phyloP scores from a whole-genome alignment of 208 protist genomes.

The Porcisia hertigi region DNA sequence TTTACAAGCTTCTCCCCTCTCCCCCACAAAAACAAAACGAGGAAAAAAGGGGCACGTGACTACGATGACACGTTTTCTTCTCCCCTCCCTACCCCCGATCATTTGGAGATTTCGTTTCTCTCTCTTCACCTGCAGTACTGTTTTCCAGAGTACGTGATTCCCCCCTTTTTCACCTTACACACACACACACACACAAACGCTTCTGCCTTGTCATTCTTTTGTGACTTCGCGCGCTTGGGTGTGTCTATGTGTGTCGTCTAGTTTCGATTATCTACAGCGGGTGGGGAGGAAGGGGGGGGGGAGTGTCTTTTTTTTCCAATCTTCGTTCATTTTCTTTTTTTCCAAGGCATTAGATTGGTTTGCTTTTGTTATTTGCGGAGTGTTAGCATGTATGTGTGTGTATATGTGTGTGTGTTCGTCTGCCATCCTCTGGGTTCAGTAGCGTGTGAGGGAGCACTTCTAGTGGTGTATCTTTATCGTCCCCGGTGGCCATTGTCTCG shows the following conservation, averaged over 20 bases:
- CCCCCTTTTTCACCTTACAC: background rate
- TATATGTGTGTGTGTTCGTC: background rate
- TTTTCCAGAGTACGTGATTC: too few relatives aligned
- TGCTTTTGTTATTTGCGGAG: background rate
- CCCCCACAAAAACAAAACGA: too few relatives aligned
- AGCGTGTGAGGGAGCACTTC: background rate
- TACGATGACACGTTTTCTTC: too few relatives aligned
- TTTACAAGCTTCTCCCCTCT: too few relatives aligned
- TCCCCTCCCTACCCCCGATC: background rate
- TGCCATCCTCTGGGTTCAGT: background rate
- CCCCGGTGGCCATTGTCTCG: background rate
- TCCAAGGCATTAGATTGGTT: background rate
- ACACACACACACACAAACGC: too few relatives aligned
- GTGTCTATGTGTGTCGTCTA: background rate
- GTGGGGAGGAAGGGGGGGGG: background rate
- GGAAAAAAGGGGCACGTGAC: too few relatives aligned
- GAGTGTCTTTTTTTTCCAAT: background rate
- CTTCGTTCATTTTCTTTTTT: background rate
- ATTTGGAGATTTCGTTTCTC: background rate
- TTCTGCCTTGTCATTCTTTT: background rate
- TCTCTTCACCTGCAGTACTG: background rate
- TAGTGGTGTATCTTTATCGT: background rate
- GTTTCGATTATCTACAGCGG: background rate
- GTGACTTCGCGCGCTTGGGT: background rate
- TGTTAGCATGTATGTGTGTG: slow-evolving; percentile 3